Base-by-base conservation (phyloP, 768 basidiomycete species). In the Tricholoma sp. region DNA sequence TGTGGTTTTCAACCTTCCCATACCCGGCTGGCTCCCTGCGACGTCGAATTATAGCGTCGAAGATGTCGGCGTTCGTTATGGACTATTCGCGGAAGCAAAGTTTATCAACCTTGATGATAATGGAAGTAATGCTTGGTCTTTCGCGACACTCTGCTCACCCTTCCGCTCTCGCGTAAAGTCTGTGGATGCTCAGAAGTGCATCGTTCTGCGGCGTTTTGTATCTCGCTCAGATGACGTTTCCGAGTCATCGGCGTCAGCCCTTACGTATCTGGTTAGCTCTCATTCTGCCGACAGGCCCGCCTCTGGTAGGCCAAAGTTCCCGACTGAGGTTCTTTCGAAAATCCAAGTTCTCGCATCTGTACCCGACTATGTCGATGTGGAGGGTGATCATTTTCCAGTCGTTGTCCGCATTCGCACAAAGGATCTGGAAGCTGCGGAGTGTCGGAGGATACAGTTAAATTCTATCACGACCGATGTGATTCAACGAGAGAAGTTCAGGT, bases 21-120 rank as follows among this genome's bases (percentile, higher is more conserved):
- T 95, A n/a, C 93, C 94, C 4, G 94, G 93, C 16, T 96, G 94
- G 94, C 78, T 97, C 2, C 94, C 94, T 7, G 76, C 79, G 1
- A 78, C 83, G 14, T 74, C 82, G 22, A 63, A 53, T 3, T 79
- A 83, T 57, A 83, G 84, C 22, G 68, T 77, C 14, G 76, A 78
- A 18, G 76, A 76, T 11, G 65, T 79, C 32, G 88, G 88, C 19
- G 81, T 83, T 5, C 79, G 78, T 54, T 93, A 93, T 66, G 74
- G 77, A 18, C 75, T 93, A 24, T 82, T 80, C 60, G 88, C 89
- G 14, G 81, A 81, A 22, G 88, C 86, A 8, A 83, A 80, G 60
- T 85, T 84, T 63, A 61, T 75, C 24, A 70, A 76, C 55, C 53
- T 78, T 35, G 80, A 79, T 27, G 82, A 81, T 3, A 64, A 68